Conservation (phyloP, 139 green algal species). For the Gonium pectorale region DNA sequence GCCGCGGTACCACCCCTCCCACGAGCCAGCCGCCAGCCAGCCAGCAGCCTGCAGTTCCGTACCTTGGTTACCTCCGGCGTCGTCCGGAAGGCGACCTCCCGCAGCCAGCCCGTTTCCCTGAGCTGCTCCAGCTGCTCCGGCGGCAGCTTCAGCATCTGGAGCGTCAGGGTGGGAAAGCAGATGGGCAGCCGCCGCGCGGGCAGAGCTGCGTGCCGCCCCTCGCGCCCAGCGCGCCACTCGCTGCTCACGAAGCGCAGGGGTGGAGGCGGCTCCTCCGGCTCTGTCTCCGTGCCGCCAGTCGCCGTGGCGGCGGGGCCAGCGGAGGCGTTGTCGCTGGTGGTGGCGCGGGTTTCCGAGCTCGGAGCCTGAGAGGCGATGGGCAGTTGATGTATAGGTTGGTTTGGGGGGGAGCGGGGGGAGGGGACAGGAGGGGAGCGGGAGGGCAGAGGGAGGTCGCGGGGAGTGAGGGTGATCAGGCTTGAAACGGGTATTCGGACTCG, state of each 20-base stretch:
- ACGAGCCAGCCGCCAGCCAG: too few species aligned
- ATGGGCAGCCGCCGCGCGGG: constrained; percentile 52
- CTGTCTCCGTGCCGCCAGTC: not conserved
- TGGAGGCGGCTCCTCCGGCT: not conserved
- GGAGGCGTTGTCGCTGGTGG: not conserved
- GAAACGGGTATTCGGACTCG: too few species aligned
- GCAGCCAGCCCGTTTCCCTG: constrained; percentile 76
- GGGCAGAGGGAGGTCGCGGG: too few species aligned
- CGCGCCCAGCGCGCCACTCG: not conserved
- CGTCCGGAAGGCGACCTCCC: constrained; percentile 83
- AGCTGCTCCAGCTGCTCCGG: constrained; percentile 69
- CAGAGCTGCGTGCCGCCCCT: too few species aligned
- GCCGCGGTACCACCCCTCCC: too few species aligned
- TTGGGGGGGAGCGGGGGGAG: too few species aligned
- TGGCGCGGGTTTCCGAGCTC: too few species aligned
- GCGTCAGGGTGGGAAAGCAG: constrained; percentile 53
- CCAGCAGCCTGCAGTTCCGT: too few species aligned
- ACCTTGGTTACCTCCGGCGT: constrained; percentile 87
- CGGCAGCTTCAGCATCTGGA: constrained; percentile 73
- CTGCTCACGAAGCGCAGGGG: constrained; percentile 32
- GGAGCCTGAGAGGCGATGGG: too few species aligned
- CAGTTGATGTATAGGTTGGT: too few species aligned
- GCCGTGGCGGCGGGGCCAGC: not conserved
- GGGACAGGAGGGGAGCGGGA: too few species aligned
- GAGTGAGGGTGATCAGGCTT: too few species aligned